These are phyloP conservation scores for Brassica carinata DNA, from an alignment of 345 rosid genomes.

Conservation along the genomic window DNA sequence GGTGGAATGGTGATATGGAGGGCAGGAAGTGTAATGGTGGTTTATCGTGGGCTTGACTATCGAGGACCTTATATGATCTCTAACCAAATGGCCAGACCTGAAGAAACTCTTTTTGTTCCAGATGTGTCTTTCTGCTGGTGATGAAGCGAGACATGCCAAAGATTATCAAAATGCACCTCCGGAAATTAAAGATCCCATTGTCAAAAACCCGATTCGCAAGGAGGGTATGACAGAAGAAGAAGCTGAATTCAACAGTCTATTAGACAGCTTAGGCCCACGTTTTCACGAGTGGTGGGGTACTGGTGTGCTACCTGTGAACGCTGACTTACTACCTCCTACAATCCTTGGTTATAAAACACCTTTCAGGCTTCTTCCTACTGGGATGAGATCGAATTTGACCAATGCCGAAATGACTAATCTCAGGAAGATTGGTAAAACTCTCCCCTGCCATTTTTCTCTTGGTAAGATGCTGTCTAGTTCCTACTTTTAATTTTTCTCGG, in stretches of 20 bases:
- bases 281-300: conserved; percentile 99
- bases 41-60: conserved; percentile 74
- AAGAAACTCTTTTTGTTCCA: conserved; percentile 33
- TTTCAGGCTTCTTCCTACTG: conserved; percentile 91
- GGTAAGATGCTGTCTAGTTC: conserved; percentile 51
- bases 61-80: conserved; percentile 64
- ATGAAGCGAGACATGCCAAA: conserved; percentile 35
- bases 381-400: conserved; percentile 87
- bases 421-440: conserved; percentile 80
- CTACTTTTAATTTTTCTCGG: conserved; percentile 25
- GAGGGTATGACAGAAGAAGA: conserved; percentile 76
- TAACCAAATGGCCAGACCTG: conserved; percentile 43
- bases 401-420: conserved; percentile 95
- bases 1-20: conserved; percentile 93
- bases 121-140: too few species aligned
- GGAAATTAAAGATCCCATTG: conserved; percentile 47
- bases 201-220: conserved; percentile 36
- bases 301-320: conserved; percentile 93
- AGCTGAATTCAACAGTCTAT: conserved; percentile 62
- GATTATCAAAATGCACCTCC: conserved; percentile 35
- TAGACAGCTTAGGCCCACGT: conserved; percentile 91
- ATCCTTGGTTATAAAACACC: conserved; percentile 89
- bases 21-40: conserved; percentile 98
- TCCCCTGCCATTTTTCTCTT: conserved; percentile 96
- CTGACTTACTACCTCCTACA: conserved; percentile 81